Percentiles rank a stretch among this genome's conserved stretches.
Conservation (phyloP, 2,329 filamentous ascomycete species). For the Ceratocystis albifundus region DNA sequence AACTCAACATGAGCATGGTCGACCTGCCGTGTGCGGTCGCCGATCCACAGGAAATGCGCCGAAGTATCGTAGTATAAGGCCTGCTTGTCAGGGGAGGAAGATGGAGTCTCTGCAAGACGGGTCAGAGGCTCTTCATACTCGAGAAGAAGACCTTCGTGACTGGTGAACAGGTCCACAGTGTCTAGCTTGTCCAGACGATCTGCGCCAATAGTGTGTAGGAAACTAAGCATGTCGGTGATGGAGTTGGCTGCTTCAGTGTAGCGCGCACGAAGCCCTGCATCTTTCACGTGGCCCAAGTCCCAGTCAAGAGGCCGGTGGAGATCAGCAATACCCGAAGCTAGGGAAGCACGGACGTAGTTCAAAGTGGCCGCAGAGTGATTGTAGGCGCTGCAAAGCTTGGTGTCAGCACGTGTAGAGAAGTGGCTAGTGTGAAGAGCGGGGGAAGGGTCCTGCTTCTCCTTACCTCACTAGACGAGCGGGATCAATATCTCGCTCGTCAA, state of each 20-base stretch:
- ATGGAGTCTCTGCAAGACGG: slow-evolving; percentile 56
- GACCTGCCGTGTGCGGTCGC: slow-evolving; percentile 86
- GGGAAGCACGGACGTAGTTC: slow-evolving; percentile 78
- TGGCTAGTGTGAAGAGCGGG: neutral
- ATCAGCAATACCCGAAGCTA: slow-evolving; percentile 83
- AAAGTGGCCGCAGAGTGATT: slow-evolving; percentile 90
- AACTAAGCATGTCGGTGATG: slow-evolving; percentile 81
- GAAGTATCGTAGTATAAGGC: slow-evolving; percentile 69
- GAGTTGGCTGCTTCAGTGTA: slow-evolving; percentile 76
- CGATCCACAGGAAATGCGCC: slow-evolving; percentile 96
- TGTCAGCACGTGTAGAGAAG: neutral
- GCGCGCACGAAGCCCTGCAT: slow-evolving; percentile 69
- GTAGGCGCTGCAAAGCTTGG: slow-evolving; percentile 53
- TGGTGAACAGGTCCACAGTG: slow-evolving; percentile 89
- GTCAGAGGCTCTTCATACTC: slow-evolving; percentile 91
- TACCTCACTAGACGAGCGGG: slow-evolving; percentile 67
- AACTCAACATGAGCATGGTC: slow-evolving; percentile 93
- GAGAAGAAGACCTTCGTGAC: slow-evolving; percentile 84
- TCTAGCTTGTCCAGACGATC: slow-evolving; percentile 73
- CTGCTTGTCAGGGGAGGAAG: slow-evolving; percentile 32
- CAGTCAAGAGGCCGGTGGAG: slow-evolving; percentile 89
- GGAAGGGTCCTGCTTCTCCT: slow-evolving; percentile 23
- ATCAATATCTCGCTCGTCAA: slow-evolving; percentile 67
- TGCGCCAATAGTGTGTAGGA: slow-evolving; percentile 88
- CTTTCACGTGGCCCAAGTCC: slow-evolving; percentile 82